Conservation (phyloP, 1,284 basidiomycete species). For the Kalmanozyma brasiliensis region DNA sequence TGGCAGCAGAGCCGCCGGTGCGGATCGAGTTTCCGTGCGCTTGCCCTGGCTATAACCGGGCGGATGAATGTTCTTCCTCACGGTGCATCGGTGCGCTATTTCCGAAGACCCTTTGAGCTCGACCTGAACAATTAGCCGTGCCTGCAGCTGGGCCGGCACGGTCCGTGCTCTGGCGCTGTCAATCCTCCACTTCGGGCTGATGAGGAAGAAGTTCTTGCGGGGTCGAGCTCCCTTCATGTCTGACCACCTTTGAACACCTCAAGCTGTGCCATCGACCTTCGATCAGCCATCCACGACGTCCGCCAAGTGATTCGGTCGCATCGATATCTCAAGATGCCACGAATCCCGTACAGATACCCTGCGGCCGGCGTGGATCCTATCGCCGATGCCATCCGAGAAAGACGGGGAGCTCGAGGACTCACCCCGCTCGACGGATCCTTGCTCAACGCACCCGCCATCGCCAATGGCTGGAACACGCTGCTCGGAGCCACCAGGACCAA, state of each 20-base stretch:
- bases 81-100: background rate
- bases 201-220: background rate
- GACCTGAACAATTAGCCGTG: background rate
- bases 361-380: constrained; percentile 65
- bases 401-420: constrained; percentile 68
- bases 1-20: background rate
- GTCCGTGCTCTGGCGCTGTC: constrained; percentile 3
- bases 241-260: too few species aligned
- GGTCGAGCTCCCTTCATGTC: too few species aligned
- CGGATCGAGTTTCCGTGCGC: background rate
- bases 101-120: constrained; percentile 6
- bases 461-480: constrained; percentile 69
- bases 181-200: constrained; percentile 28
- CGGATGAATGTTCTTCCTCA: constrained; percentile 23
- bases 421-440: constrained; percentile 69
- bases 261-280: too few species aligned
- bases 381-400: constrained; percentile 69
- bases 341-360: constrained; percentile 67
- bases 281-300: too few species aligned
- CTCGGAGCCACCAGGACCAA: constrained; percentile 69
- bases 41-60: too few species aligned
- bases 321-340: constrained; percentile 62
- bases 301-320: too few species aligned
- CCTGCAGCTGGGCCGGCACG: background rate
- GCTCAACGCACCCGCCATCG: constrained; percentile 67